phyloP scores from a whole-genome alignment of 129 eudicot species.

The Flaveria robusta region DNA sequence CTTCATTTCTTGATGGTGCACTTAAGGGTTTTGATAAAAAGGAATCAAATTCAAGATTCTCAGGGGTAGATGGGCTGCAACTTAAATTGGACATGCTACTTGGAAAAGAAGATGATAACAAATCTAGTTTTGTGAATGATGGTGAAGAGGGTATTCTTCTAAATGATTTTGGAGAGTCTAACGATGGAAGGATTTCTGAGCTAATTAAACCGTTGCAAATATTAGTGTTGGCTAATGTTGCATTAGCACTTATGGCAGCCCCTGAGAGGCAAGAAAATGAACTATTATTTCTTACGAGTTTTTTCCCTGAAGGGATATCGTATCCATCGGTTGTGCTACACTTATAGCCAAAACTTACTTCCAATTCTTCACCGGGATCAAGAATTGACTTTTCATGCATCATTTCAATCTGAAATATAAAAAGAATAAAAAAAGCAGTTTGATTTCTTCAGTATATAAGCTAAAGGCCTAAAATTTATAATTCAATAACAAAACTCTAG shows the following conservation, averaged over 20 bases:
- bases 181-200: slow-evolving; percentile 82
- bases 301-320: slow-evolving; percentile 52
- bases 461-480: not conserved
- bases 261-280: slow-evolving; percentile 92
- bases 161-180: slow-evolving; percentile 90
- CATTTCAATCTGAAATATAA: slow-evolving; percentile 40
- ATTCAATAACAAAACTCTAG: slow-evolving; percentile 16
- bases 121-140: slow-evolving; percentile 70
- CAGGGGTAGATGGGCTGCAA: slow-evolving; percentile 80
- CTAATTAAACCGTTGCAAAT: slow-evolving; percentile 87
- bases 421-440: slow-evolving; percentile 11
- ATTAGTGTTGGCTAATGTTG: slow-evolving; percentile 94
- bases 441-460: not conserved
- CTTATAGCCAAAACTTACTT: slow-evolving; percentile 86
- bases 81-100: slow-evolving; percentile 77
- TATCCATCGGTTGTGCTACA: slow-evolving; percentile 55
- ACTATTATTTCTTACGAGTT: slow-evolving; percentile 55
- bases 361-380: slow-evolving; percentile 69
- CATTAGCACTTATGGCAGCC: slow-evolving; percentile 91
- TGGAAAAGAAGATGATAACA: slow-evolving; percentile 81
- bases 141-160: slow-evolving; percentile 87
- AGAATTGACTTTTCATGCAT: slow-evolving; percentile 50
- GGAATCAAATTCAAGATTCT: slow-evolving; percentile 59
- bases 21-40: slow-evolving; percentile 59
- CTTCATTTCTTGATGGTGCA: slow-evolving; percentile 70